A percentile compares a stretch with the other conserved stretches of the same genome.
These are phyloP conservation scores for Podila epigama DNA, from an alignment of 192 early-diverging fungal genomes.

Conservation along the genomic window DNA sequence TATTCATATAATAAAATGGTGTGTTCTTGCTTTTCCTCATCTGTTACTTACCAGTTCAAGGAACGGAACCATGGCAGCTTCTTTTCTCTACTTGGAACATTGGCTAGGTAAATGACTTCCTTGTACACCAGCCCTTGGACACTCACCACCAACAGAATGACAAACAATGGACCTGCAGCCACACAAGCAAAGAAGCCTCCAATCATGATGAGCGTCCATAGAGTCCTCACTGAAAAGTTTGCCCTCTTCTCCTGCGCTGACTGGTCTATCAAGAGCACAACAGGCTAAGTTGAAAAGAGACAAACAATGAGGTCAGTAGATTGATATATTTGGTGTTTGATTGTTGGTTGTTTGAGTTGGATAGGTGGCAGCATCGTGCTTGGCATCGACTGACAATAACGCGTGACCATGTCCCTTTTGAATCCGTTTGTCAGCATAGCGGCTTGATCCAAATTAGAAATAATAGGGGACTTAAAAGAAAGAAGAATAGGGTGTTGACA, in stretches of 20 bases:
- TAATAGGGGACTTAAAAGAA: no score
- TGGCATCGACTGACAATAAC: neutral
- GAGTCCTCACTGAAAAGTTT: slow-evolving; percentile 83
- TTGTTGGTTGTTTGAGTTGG: no score
- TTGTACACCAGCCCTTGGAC: slow-evolving; percentile 88
- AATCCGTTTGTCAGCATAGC: neutral
- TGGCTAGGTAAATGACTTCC: slow-evolving; percentile 90
- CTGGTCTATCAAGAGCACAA: slow-evolving; percentile 57
- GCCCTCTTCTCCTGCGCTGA: slow-evolving; percentile 66
- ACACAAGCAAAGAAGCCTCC: slow-evolving; percentile 76
- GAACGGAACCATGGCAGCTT: slow-evolving; percentile 91
- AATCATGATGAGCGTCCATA: slow-evolving; percentile 93
- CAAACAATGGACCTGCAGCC: slow-evolving; percentile 79
- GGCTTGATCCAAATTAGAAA: no score
- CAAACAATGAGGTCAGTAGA: no score
- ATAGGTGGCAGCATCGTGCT: no score
- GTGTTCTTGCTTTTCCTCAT: no score
- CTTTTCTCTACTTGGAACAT: slow-evolving; percentile 80
- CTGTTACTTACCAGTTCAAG: slow-evolving; percentile 75
- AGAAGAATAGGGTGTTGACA: no score
- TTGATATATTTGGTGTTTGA: no score
- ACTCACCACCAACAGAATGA: slow-evolving; percentile 83
- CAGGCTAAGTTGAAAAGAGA: neutral
- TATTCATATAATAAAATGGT: no score
- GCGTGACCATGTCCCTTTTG: neutral